Conservation (phyloP, 768 basidiomycete genomes). For the Collybia sordida region DNA sequence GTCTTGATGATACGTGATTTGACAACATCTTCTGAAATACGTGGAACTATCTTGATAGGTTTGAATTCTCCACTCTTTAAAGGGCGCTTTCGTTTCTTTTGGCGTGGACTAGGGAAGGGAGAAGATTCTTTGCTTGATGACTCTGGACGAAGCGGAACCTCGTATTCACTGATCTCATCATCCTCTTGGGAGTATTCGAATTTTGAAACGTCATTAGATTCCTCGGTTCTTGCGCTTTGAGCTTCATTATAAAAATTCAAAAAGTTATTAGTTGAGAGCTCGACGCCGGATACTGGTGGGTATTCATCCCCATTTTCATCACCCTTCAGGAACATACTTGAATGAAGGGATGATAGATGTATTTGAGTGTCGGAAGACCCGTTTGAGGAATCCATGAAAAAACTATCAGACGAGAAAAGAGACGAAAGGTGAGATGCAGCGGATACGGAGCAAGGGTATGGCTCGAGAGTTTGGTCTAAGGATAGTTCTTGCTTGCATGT, state of each 20-base stretch:
- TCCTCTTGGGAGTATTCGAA: not conserved
- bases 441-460: conserved; percentile 1
- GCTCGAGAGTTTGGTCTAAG: conserved; percentile 2
- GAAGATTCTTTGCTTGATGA: conserved; percentile 10
- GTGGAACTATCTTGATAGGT: conserved; percentile 1
- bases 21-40: not conserved
- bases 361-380: too few relatives aligned
- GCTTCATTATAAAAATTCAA: not conserved
- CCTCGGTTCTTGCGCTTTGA: too few relatives aligned
- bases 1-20: not conserved
- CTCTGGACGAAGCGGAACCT: conserved; percentile 4
- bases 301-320: not conserved
- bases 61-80: conserved; percentile 3
- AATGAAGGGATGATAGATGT: not conserved
- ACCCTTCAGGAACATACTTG: not conserved
- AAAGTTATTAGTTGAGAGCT: not conserved
- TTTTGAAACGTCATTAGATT: too few relatives aligned
- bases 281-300: not conserved
- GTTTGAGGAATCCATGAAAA: not conserved
- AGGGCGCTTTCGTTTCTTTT: conserved; percentile 9
- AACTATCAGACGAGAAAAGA: not conserved
- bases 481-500: not conserved
- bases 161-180: conserved; percentile 13
- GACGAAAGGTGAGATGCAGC: conserved; percentile 2
- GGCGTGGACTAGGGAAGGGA: conserved; percentile 17